Base-by-base conservation (phyloP, 2,329 filamentous ascomycete genomes). In the Xylaria sp. region DNA sequence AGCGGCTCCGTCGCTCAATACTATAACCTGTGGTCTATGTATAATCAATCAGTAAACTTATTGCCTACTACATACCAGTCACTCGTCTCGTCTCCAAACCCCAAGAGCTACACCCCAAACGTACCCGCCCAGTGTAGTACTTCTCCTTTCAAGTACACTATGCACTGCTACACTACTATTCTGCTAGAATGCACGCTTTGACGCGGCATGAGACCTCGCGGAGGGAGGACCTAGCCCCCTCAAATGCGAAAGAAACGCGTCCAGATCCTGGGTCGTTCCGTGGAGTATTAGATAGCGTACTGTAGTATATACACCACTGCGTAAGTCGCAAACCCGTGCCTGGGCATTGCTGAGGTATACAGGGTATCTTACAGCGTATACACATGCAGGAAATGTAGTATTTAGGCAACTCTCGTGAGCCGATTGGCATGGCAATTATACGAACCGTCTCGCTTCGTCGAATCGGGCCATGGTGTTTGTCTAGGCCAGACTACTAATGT, bases 201-300 rank as follows among this genome's bases (percentile, higher is more conserved):
- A n/a, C n/a, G 27, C 27, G 56, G 39, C 56, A 49, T 53, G 45
- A 29, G 45, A 45, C 45, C 53, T 63, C 63, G 45, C 45, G 58
- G 57, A 42, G 57, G 53, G n/a, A 31, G 36, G 27, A 33, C 22
- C 25, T 29, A 11, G 38, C 57, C 39, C 49, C 20, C 49, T 55
- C 39, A 60, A 53, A 22, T 5, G 25, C 25, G 25, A 36, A 44
- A 42, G 2, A 11, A 53, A 31, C 29, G 22, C 42, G 33, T 31
- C 31, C 15, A 11, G 56, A 27, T 42, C 20, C 39, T 36, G 25
- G 33, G 10, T 29, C n/a, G 10, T 61, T 44, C 60, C 33, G 50
- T 65, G 42, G 50, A n/a, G n/a, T n/a, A n/a, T n/a, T n/a, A n/a
- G n/a, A 7, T 11, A 22, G 11, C 1, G 15, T 29, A 50, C 25